phyloP scores from a whole-genome alignment of 1,284 basidiomycete species.

The Tilletiopsis washingtonensis region DNA sequence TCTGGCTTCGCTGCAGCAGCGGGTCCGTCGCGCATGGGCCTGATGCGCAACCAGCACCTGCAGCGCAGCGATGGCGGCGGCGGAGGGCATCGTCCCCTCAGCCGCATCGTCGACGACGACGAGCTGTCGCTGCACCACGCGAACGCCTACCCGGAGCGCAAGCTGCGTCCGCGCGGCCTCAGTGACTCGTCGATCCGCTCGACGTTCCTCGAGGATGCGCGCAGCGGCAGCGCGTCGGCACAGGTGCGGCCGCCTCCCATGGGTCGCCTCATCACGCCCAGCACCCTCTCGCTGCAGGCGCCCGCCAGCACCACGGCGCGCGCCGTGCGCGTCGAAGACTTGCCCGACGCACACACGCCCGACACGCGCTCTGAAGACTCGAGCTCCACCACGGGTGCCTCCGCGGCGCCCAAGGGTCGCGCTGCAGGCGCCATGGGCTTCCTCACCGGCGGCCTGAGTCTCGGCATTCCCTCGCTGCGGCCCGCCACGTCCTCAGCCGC shows the following conservation, averaged over 20 bases:
- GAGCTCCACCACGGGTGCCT: background rate
- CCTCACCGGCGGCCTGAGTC: background rate
- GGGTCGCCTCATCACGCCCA: slow-evolving; percentile 37
- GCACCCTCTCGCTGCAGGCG: slow-evolving; percentile 27
- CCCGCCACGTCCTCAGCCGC: too few relatives aligned
- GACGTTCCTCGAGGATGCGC: slow-evolving; percentile 33
- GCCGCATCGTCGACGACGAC: slow-evolving; percentile 36
- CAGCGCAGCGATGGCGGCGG: background rate
- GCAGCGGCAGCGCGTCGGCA: background rate
- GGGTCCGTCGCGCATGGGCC: background rate
- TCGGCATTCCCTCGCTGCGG: background rate
- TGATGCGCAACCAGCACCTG: background rate
- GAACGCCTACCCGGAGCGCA: slow-evolving; percentile 14
- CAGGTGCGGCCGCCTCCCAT: slow-evolving; percentile 18
- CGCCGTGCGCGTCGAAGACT: background rate
- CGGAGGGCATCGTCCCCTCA: slow-evolving; percentile 11
- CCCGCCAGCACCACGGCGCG: background rate
- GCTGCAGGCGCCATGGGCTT: background rate
- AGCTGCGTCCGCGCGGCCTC: slow-evolving; percentile 31
- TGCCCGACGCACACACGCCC: background rate
- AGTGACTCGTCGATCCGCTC: slow-evolving; percentile 42
- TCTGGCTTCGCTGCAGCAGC: background rate
- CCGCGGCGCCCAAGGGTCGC: background rate
- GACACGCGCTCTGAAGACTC: background rate
- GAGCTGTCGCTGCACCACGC: slow-evolving; percentile 33